Conservation (phyloP, 2,329 filamentous ascomycete genomes). For the Claviceps pusilla region DNA sequence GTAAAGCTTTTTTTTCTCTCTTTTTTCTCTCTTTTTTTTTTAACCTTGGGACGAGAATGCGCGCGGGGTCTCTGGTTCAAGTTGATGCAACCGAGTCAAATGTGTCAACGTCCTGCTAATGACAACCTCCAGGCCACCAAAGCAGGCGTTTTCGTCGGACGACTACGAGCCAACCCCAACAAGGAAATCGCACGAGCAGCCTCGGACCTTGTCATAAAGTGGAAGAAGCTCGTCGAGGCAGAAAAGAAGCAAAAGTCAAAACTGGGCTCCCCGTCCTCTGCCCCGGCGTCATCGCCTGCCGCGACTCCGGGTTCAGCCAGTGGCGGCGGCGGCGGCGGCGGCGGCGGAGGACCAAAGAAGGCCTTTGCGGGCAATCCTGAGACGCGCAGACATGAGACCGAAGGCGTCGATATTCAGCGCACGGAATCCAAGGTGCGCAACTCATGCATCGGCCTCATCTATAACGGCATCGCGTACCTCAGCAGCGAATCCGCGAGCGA, state of each 20-base stretch:
- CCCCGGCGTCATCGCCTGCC: constrained; percentile 33
- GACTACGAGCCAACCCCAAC: constrained; percentile 60
- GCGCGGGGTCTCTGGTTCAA: not conserved
- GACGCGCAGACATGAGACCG: constrained; percentile 69
- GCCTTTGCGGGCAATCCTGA: constrained; percentile 52
- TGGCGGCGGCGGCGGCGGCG: constrained; percentile 10
- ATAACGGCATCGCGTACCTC: constrained; percentile 67
- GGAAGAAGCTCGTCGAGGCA: constrained; percentile 63
- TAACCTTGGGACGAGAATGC: no score
- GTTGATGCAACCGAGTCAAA: not conserved
- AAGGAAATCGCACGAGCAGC: constrained; percentile 68
- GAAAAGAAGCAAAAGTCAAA: constrained; percentile 37
- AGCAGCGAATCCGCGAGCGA: constrained; percentile 56
- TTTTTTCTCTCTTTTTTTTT: not conserved
- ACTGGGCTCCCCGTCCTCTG: constrained; percentile 25
- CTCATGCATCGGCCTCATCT: constrained; percentile 78
- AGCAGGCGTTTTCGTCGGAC: constrained; percentile 80
- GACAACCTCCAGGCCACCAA: constrained; percentile 49
- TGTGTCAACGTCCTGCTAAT: not conserved
- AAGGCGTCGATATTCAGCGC: constrained; percentile 62
- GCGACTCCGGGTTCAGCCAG: constrained; percentile 32
- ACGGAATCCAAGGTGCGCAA: constrained; percentile 64
- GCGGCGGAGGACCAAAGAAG: constrained; percentile 19
- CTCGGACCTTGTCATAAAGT: constrained; percentile 71
- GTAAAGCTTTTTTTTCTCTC: constrained; percentile 26